Evolutionary conservation across 176 grass and related monocot species (phyloP).

Genomic region (Raddia guianensis): DNA sequence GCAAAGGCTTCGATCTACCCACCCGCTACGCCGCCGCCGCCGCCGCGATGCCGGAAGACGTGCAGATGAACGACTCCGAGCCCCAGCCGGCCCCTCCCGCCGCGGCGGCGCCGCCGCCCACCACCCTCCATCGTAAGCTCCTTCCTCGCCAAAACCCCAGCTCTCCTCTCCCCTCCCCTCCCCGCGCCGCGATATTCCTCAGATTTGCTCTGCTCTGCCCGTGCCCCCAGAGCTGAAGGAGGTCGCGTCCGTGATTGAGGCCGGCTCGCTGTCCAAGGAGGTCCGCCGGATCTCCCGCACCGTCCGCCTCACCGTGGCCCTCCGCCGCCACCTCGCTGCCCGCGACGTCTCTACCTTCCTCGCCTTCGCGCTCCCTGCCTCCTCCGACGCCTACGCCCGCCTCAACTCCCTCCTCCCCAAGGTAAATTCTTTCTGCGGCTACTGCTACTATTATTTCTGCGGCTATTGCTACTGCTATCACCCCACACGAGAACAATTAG

Average conservation of each 20-base stretch:
- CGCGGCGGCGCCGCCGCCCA: not conserved
- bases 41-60: slow-evolving; percentile 40
- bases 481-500: not conserved
- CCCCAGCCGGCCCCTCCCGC: not conserved
- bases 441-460: too few relatives aligned
- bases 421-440: slow-evolving; percentile 13
- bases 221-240: too few relatives aligned
- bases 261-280: too few relatives aligned
- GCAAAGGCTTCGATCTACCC: not conserved
- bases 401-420: slow-evolving; percentile 64
- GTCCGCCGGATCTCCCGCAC: too few relatives aligned
- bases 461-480: not conserved
- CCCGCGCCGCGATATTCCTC: not conserved
- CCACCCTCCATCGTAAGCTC: slow-evolving; percentile 45
- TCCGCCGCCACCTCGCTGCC: slow-evolving; percentile 62
- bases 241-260: too few relatives aligned
- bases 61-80: not conserved
- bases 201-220: too few relatives aligned
- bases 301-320: not conserved
- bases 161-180: not conserved
- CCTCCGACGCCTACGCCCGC: slow-evolving; percentile 64
- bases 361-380: slow-evolving; percentile 46
- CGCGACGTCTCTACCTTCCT: slow-evolving; percentile 62
- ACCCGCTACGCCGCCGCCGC: not conserved
- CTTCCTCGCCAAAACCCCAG: slow-evolving; percentile 15